Base-by-base conservation (phyloP, 768 basidiomycete genomes). In the Hygrophoropsis aurantiaca region DNA sequence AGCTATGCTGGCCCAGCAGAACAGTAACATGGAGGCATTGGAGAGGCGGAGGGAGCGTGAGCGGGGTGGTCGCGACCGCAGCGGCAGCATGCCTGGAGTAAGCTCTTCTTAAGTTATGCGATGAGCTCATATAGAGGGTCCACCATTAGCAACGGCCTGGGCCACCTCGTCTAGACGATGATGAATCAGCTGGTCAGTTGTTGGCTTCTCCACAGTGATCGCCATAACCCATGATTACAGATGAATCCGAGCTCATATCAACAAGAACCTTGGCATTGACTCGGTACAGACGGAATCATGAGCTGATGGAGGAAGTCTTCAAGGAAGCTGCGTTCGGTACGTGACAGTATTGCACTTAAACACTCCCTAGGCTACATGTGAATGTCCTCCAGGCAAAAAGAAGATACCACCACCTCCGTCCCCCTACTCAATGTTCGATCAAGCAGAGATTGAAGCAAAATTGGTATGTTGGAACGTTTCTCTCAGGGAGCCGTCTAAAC, bases 291-390 rank as follows among this genome's bases (percentile, higher is more conserved):
- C 81, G 88, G 5, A 92, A 92, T 57, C 87, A 91, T 57, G 89
- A 90, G 36, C 71, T 85, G 50, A 92, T 92, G 88, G 85, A 85
- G 58, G 85, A 85, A 35, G 84, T 92, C 2, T 90, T 92, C 64
- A 74, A 73, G 53, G 77, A 79, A 53, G 88, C 89, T 19, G 85
- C 84, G 1, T 85, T 81, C 56, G 80, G 88, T 54, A 41, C 39
- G 30, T 21, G 27, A 35, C 8, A 2, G 20, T 2, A 5, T n/a
- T 34, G 13, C 23, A 1, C 11, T 23, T 13, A 20, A 30, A 41
- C 16, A 35, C 21, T 35, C 36, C 27, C 74, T 44, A 26, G 65
- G 51, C 10, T 46, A 18, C 19, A 20, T 35, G 46, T 51, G 11
- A 47, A 23, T 11, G 0, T 40, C 36, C 23, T 20, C 11, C 36